These are phyloP conservation scores for Pyracantha coccinea DNA, from an alignment of 331 rosid species.

Conservation along the genomic window DNA sequence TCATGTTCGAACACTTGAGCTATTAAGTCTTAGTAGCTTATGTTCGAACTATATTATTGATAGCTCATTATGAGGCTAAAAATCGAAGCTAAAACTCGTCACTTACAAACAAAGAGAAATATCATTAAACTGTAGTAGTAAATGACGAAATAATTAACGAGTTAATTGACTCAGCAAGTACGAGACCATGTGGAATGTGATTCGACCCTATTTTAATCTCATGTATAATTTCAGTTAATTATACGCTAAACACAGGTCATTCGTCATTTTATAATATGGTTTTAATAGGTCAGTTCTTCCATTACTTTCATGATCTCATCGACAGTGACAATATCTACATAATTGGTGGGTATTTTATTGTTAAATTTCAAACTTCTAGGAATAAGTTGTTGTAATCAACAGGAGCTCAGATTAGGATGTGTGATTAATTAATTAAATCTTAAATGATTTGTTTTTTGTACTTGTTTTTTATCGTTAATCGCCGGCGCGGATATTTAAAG, in stretches of 20 bases:
- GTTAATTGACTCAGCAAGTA: not conserved
- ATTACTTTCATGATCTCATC: constrained; percentile 3
- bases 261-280: not conserved
- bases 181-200: not conserved
- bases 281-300: not conserved
- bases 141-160: not conserved
- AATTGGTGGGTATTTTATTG: not conserved
- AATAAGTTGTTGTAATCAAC: not conserved
- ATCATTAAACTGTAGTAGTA: rapidly evolving
- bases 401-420: constrained; percentile 27
- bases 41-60: no score
- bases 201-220: not conserved
- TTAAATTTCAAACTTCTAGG: not conserved
- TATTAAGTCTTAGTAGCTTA: no score
- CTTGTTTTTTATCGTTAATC: constrained; percentile 23
- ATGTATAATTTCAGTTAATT: not conserved
- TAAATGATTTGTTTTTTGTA: constrained; percentile 23
- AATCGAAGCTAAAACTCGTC: no score
- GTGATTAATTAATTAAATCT: constrained; percentile 18
- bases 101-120: no score
- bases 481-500: constrained; percentile 35
- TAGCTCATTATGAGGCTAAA: no score
- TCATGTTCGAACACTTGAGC: no score
- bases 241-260: not conserved
- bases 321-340: not conserved